Evolutionary conservation across 139 green algal species (phyloP).

Genomic region (Closterium sp.): DNA sequence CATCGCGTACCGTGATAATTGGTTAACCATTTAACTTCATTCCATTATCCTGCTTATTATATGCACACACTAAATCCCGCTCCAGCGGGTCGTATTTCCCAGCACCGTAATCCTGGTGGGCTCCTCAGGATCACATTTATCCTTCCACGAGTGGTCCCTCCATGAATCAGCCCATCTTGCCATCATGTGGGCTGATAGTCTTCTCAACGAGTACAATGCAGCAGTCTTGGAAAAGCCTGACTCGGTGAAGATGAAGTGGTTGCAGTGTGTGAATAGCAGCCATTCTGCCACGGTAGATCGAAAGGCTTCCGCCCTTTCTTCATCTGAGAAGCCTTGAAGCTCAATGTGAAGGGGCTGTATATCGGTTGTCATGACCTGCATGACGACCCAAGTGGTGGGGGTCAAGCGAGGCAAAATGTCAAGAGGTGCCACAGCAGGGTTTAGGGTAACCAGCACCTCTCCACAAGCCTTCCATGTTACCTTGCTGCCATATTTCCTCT

Average conservation of each 20-base stretch:
- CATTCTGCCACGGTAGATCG: not conserved
- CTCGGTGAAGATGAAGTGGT: conserved; percentile 3
- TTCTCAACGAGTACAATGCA: not conserved
- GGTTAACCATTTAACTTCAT: no score
- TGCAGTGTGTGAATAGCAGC: not conserved
- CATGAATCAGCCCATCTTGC: not conserved
- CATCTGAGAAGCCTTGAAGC: conserved; percentile 3
- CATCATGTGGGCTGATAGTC: not conserved
- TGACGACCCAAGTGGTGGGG: not conserved
- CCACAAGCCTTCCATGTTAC: not conserved
- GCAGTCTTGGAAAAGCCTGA: conserved; percentile 2
- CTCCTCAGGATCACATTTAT: conserved; percentile 2
- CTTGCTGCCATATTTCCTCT: conserved; percentile 1
- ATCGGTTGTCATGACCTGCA: not conserved
- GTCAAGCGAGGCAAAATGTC: not conserved
- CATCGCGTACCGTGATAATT: no score
- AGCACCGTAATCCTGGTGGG: not conserved
- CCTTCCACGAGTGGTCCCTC: not conserved
- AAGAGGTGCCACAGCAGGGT: not conserved
- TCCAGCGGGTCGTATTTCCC: not conserved
- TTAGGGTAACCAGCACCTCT: not conserved
- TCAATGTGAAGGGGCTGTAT: conserved; percentile 2
- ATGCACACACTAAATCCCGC: not conserved
- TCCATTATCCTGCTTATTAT: no score
- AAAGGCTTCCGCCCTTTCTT: not conserved